A percentile compares a stretch with the other conserved stretches of the same genome.
Evolutionary conservation across 2,329 filamentous ascomycete species (phyloP).

Genomic region (Cryphonectria nitschkei): DNA sequence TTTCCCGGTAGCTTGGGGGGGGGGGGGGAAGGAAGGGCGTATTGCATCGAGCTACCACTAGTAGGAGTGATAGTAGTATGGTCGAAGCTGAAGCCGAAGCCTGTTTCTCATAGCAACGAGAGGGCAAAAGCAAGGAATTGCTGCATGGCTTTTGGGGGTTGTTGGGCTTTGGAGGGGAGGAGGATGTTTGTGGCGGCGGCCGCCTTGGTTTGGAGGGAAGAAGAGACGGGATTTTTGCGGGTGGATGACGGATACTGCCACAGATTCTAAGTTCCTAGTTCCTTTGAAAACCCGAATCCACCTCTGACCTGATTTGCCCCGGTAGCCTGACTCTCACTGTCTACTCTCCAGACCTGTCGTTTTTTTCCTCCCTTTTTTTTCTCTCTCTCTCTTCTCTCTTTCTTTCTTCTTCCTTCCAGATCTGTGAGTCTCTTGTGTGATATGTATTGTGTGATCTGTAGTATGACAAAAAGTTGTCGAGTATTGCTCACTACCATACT

Average conservation of each 20-base stretch:
- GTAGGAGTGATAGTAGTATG: neutral
- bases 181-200: neutral
- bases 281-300: neutral
- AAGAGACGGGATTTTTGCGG: neutral
- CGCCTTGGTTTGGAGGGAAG: neutral
- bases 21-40: neutral
- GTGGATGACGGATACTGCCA: neutral
- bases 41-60: neutral
- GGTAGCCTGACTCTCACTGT: too few species aligned
- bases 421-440: neutral
- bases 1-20: neutral
- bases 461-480: too few species aligned
- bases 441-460: neutral
- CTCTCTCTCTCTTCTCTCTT: too few species aligned
- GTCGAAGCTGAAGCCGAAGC: neutral
- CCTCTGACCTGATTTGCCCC: too few species aligned
- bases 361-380: neutral
- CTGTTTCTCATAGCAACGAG: neutral
- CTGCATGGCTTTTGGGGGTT: neutral
- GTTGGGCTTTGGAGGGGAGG: neutral
- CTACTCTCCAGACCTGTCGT: too few species aligned
- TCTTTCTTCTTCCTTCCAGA: too few species aligned
- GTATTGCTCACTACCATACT: neutral
- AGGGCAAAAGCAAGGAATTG: neutral
- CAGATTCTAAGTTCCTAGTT: too few species aligned